Conservation (phyloP, 805 yeast genomes). For the Wickerhamomyces bovis region DNA sequence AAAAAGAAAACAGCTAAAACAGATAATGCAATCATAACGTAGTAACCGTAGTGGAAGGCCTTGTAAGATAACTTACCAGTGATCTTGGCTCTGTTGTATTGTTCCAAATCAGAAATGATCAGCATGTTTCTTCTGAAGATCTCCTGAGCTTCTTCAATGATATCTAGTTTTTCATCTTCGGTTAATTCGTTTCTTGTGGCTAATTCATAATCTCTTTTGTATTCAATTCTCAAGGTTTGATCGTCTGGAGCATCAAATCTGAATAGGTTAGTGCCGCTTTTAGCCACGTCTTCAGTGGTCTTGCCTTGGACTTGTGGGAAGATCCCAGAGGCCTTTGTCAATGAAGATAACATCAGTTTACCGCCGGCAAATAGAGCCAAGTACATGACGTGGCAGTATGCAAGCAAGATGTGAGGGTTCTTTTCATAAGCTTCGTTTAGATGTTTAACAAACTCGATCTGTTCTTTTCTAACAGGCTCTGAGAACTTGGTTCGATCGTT, state of each 20-base stretch:
- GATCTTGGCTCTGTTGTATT: constrained; percentile 53
- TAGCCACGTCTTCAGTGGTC: constrained; percentile 55
- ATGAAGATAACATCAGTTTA: constrained; percentile 58
- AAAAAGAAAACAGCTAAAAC: constrained; percentile 29
- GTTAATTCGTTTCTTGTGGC: constrained; percentile 65
- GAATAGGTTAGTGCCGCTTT: constrained; percentile 64
- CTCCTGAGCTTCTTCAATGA: constrained; percentile 60
- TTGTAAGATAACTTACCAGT: constrained; percentile 50
- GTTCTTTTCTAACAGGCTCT: constrained; percentile 52
- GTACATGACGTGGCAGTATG: constrained; percentile 82
- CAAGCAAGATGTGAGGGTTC: constrained; percentile 67
- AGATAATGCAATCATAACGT: constrained; percentile 30
- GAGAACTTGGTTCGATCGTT: constrained; percentile 49
- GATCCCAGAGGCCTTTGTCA: constrained; percentile 60
- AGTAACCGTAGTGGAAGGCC: constrained; percentile 46
- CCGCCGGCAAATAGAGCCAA: constrained; percentile 87
- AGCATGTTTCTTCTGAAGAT: constrained; percentile 58
- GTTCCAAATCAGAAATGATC: constrained; percentile 62
- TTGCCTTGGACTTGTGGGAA: constrained; percentile 71
- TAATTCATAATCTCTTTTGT: constrained; percentile 73
- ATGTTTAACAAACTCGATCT: constrained; percentile 57
- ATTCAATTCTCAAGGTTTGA: constrained; percentile 53
- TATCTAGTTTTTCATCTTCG: constrained; percentile 63
- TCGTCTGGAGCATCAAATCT: constrained; percentile 66
- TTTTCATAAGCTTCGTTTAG: constrained; percentile 46